Conservation (phyloP, 331 rosid species). For the Pyracantha coccinea region DNA sequence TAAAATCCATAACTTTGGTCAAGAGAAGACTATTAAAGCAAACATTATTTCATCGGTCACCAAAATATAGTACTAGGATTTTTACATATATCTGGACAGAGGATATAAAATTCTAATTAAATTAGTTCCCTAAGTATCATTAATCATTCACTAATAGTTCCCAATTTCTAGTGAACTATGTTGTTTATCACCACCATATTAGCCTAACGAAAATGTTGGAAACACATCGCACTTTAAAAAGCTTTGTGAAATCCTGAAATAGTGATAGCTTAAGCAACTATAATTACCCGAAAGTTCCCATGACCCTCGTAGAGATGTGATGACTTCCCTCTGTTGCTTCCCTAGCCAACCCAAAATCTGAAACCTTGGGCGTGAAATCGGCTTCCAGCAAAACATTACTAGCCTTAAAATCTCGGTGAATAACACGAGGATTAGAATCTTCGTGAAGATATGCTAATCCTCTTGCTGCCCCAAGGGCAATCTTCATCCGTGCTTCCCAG, state of each 20-base stretch:
- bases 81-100: background rate
- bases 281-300: slow-evolving; percentile 96
- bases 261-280: background rate
- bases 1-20: slow-evolving; percentile 13
- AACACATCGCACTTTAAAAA: background rate
- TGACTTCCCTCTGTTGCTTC: slow-evolving; percentile 92
- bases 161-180: background rate
- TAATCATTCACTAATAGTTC: background rate
- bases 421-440: slow-evolving; percentile 93
- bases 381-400: slow-evolving; percentile 86
- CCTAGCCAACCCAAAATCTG: slow-evolving; percentile 96
- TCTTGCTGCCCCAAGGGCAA: slow-evolving; percentile 97
- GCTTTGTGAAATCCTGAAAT: background rate
- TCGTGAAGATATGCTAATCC: slow-evolving; percentile 98
- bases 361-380: slow-evolving; percentile 92
- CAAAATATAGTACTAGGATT: background rate
- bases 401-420: slow-evolving; percentile 94
- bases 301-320: slow-evolving; percentile 85
- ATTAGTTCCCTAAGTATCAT: background rate
- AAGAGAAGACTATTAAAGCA: background rate
- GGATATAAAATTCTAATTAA: background rate
- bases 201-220: background rate
- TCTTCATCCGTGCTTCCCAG: slow-evolving; percentile 89
- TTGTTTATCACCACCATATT: background rate
- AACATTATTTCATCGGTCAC: background rate